These are phyloP conservation scores for Camelina laxa DNA, from an alignment of 345 rosid genomes.

Conservation along the genomic window DNA sequence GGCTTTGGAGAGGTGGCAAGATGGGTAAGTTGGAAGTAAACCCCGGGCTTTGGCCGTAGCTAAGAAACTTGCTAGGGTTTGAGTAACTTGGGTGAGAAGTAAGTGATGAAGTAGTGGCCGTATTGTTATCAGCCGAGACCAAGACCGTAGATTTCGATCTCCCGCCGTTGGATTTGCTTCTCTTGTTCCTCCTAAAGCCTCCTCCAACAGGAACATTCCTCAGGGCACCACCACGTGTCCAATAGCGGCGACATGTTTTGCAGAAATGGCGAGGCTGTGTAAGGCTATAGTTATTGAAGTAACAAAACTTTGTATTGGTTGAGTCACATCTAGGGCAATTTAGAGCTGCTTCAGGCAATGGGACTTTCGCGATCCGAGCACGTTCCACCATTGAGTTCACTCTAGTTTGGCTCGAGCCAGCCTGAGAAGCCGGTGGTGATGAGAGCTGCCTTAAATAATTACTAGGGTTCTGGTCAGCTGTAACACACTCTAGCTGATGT, in stretches of 20 bases:
- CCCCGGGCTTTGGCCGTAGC: constrained; percentile 27
- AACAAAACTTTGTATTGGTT: constrained; percentile 82
- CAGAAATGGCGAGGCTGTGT: constrained; percentile 90
- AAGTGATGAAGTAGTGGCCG: constrained; percentile 25
- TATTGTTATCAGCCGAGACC: constrained; percentile 34
- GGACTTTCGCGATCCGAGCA: constrained; percentile 64
- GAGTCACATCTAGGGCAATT: constrained; percentile 90
- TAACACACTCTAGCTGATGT: constrained; percentile 33
- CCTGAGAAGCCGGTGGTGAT: constrained; percentile 40
- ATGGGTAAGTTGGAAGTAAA: constrained; percentile 34
- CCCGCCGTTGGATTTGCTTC: constrained; percentile 50
- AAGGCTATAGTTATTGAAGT: constrained; percentile 82
- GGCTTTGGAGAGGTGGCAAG: constrained; percentile 36
- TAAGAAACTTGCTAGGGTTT: constrained; percentile 44
- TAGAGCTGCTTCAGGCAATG: constrained; percentile 64
- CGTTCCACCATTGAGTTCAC: constrained; percentile 83
- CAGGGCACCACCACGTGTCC: constrained; percentile 87
- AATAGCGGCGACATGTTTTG: constrained; percentile 82
- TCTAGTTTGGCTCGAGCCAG: constrained; percentile 45
- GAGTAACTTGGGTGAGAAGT: constrained; percentile 45
- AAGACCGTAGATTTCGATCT: constrained; percentile 39
- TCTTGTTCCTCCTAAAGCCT: constrained; percentile 81
- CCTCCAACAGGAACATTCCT: constrained; percentile 89
- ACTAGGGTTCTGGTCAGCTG: constrained; percentile 42
- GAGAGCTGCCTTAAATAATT: constrained; percentile 22